Base-by-base conservation (phyloP, 805 yeast genomes). In the Schizosaccharomyces cryophilus region DNA sequence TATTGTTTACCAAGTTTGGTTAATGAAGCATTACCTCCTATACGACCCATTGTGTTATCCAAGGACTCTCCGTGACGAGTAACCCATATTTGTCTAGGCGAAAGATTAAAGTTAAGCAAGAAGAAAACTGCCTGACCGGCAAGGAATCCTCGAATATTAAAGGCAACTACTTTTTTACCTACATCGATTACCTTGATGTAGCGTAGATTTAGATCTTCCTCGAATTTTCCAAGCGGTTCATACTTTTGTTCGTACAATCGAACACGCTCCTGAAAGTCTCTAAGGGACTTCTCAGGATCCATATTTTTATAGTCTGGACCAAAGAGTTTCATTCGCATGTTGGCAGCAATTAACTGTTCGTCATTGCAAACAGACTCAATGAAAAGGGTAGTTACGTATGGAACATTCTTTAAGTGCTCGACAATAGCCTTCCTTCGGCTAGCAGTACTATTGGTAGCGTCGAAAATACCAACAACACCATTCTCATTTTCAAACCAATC, bases 141-240 rank as follows among this genome's bases (percentile, higher is more conserved):
- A 61, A 90, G 73, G 67, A 87, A 93, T 4, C 85, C 85, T 67
- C 86, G 86, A 62, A 90, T 85, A 68, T 89, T 87, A 70, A 84
- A 89, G 42, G 95, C 87, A 61, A 90, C 94, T 48, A 90, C 87
- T 70, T 90, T 93, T 67, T 86, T 82, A 6, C 98, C 97, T 11
- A 89, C 96, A 70, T 90, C 90, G 62, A 90, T 87, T 95, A 90
- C 88, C 71, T 90, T 88, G 65, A 89, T 86, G 67, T 88, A 93
- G 69, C 87, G 96, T 66, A 81, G 82, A 15, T 80, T 79, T 19
- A 75, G 73, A 56, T 76, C 74, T 61, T 78, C 80, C 67, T 84
- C 90, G 21, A 75, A 78, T 56, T 86, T 94, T 64, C 85, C 95
- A 45, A 90, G 83, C 0, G 96, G 84, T 70, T 93, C 89, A 71